Evolutionary conservation across 106 monocot genomes (phyloP).

Genomic region (Alisma plantagoaquatica): DNA sequence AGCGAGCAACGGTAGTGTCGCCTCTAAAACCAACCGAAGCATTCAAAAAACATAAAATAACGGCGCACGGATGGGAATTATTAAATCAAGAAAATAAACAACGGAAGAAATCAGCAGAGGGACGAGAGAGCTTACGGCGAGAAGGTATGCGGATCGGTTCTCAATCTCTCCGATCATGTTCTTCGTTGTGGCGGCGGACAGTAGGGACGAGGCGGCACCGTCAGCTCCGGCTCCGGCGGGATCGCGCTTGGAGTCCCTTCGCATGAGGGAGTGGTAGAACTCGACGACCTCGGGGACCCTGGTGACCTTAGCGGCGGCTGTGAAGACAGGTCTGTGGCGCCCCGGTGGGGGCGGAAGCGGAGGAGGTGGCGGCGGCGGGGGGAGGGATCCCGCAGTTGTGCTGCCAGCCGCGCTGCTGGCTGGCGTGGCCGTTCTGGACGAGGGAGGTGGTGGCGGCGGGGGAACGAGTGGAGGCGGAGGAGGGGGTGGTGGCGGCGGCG

Average conservation of each 20-base stretch:
- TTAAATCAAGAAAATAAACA: background rate
- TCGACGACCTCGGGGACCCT: slow-evolving; percentile 94
- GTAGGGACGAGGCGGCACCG: background rate
- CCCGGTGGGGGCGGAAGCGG: slow-evolving; percentile 71
- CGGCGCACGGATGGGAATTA: background rate
- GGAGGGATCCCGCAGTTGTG: background rate
- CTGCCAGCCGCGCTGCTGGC: background rate
- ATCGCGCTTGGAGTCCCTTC: slow-evolving; percentile 72
- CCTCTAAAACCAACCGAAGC: no score
- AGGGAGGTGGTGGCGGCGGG: slow-evolving; percentile 15
- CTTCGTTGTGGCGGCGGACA: slow-evolving; percentile 38
- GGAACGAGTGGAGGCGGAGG: slow-evolving; percentile 11
- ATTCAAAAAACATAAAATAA: no score
- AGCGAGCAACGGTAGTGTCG: no score
- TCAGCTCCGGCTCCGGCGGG: slow-evolving; percentile 26
- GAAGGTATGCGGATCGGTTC: slow-evolving; percentile 91
- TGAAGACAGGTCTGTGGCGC: slow-evolving; percentile 17
- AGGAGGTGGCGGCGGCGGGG: slow-evolving; percentile 10
- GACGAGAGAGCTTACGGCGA: slow-evolving; percentile 49
- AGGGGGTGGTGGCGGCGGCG: slow-evolving; percentile 20
- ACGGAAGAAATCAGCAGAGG: background rate
- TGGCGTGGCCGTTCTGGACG: slow-evolving; percentile 1
- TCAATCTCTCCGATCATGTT: slow-evolving; percentile 99
- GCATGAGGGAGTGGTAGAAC: slow-evolving; percentile 95
- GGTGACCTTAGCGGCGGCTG: slow-evolving; percentile 26